A percentile compares a stretch with the other conserved stretches of the same genome.
These are phyloP conservation scores for Keithomyces neogunnii DNA, from an alignment of 2,329 filamentous ascomycete species.

Conservation along the genomic window DNA sequence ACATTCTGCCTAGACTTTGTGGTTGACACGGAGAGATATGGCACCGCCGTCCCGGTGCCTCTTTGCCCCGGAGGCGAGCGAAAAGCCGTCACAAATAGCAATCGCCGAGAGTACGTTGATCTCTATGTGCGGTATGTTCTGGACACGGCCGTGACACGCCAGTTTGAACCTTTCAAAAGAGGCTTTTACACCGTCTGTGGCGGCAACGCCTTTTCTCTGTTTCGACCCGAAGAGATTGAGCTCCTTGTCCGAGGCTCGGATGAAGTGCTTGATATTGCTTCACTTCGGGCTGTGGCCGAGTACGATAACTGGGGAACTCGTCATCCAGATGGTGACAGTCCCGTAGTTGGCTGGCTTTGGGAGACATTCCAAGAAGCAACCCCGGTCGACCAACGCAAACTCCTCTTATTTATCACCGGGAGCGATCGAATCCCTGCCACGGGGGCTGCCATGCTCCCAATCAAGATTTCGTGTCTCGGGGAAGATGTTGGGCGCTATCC, in stretches of 20 bases:
- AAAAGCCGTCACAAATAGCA: slow-evolving; percentile 71
- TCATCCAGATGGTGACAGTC: slow-evolving; percentile 50
- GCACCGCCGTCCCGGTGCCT: slow-evolving; percentile 54
- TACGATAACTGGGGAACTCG: slow-evolving; percentile 70
- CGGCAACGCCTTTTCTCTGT: slow-evolving; percentile 78
- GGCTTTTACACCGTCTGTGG: slow-evolving; percentile 90
- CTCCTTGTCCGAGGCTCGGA: slow-evolving; percentile 78
- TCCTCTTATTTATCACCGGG: slow-evolving; percentile 82
- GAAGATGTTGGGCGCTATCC: slow-evolving; percentile 69
- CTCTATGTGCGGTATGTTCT: slow-evolving; percentile 74
- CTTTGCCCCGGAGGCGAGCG: slow-evolving; percentile 67
- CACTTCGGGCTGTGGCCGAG: slow-evolving; percentile 65
- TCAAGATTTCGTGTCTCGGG: slow-evolving; percentile 68
- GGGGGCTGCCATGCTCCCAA: slow-evolving; percentile 69
- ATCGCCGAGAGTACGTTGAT: slow-evolving; percentile 79
- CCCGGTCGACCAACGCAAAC: slow-evolving; percentile 62
- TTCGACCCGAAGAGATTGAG: slow-evolving; percentile 87
- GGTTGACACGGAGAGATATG: slow-evolving; percentile 69
- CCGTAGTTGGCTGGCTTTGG: slow-evolving; percentile 82
- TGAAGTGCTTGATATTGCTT: slow-evolving; percentile 69
- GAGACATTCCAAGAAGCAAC: slow-evolving; percentile 61
- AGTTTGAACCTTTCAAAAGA: slow-evolving; percentile 89
- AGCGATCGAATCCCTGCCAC: slow-evolving; percentile 86
- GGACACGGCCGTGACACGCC: slow-evolving; percentile 66
- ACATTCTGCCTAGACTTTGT: slow-evolving; percentile 80